A percentile compares a stretch with the other conserved stretches of the same genome.
phyloP scores from a whole-genome alignment of 2,329 filamentous ascomycete species.

The Claviceps paspali region DNA sequence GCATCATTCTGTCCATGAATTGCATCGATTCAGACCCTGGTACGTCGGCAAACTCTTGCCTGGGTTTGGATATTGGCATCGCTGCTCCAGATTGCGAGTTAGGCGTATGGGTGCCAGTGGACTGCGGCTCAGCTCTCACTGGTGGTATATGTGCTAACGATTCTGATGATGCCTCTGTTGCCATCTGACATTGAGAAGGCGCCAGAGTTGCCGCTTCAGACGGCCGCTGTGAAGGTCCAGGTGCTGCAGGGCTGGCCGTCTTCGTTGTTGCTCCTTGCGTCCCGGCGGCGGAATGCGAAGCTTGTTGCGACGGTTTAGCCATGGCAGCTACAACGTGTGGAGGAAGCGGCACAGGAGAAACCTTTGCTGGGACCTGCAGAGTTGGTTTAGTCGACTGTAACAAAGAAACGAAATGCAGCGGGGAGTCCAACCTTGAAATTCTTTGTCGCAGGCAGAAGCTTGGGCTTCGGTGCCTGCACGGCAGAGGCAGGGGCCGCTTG shows the following conservation, averaged over 20 bases:
- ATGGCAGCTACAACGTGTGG: conserved; percentile 28
- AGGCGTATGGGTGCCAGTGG: background rate
- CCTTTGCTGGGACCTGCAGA: conserved; percentile 21
- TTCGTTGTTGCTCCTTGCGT: conserved; percentile 3
- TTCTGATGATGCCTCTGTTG: background rate
- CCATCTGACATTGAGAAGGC: background rate
- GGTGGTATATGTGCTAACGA: conserved; percentile 4
- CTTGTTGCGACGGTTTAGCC: conserved; percentile 3
- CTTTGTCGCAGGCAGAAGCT: conserved; percentile 13
- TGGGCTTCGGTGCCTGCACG: conserved; percentile 10
- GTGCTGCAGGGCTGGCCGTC: conserved; percentile 7
- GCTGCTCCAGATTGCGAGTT: background rate
- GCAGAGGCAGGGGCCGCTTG: background rate
- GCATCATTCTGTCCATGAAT: conserved; percentile 37
- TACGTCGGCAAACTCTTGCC: conserved; percentile 25
- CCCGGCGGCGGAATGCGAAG: background rate
- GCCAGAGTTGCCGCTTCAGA: background rate
- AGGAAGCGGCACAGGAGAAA: conserved; percentile 29
- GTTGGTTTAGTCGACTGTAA: conserved; percentile 15
- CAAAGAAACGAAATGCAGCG: conserved; percentile 11
- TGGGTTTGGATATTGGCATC: background rate
- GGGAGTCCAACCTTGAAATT: conserved; percentile 18
- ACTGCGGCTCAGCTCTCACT: background rate
- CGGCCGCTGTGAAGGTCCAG: conserved; percentile 2
- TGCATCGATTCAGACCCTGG: conserved; percentile 29